Evolutionary conservation across 257 asterid species (phyloP).

Genomic region (Jaltomata sinuosa): DNA sequence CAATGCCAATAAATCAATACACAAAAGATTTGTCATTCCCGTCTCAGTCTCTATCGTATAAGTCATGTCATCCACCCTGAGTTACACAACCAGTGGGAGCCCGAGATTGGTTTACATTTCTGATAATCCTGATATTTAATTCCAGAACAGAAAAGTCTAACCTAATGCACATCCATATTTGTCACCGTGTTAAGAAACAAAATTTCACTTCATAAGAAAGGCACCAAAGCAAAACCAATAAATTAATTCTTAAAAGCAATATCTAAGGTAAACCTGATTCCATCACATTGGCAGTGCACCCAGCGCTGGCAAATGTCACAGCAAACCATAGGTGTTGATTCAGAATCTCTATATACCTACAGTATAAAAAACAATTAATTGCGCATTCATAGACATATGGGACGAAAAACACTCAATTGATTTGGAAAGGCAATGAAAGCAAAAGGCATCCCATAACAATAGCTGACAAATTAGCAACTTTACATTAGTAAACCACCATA

Average conservation of each 20-base stretch:
- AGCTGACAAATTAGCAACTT: not conserved
- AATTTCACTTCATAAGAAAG: not conserved
- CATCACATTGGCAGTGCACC: conserved; percentile 98
- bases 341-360: conserved; percentile 98
- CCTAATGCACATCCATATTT: not conserved
- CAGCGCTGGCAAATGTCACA: conserved; percentile 94
- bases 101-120: too few species aligned
- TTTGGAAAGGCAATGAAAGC: not conserved
- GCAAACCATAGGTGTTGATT: conserved; percentile 98
- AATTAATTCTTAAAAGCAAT: not conserved
- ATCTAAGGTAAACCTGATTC: conserved; percentile 57
- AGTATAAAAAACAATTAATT: conserved; percentile 13
- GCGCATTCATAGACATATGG: not conserved
- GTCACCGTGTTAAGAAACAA: not conserved
- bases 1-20: not conserved
- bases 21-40: not conserved
- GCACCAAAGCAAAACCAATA: not conserved
- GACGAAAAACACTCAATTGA: not conserved
- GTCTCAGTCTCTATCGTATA: not conserved
- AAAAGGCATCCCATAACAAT: not conserved
- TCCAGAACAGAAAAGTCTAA: not conserved
- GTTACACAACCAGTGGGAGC: not conserved
- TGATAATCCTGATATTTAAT: not conserved
- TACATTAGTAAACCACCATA: not conserved
- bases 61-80: not conserved